Base-by-base conservation (phyloP, 371 early-diverging fungal genomes). In the Mucor plumbeus region DNA sequence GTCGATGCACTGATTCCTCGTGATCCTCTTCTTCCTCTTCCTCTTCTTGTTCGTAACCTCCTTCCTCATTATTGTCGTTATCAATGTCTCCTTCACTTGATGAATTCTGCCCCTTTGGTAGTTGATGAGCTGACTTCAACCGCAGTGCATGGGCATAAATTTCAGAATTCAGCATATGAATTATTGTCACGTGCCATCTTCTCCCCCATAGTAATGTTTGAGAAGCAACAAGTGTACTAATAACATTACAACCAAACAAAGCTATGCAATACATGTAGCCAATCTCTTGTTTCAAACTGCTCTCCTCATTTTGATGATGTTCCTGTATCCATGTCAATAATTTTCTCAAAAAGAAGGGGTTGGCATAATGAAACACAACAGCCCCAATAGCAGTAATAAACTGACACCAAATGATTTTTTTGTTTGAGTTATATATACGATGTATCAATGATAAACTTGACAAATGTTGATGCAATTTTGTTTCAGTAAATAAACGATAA, bases 141-240 rank as follows among this genome's bases (percentile, higher is more conserved):
- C 76, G 69, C 7, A 88, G 62, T 0, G 85, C 80, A 63, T 86
- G 85, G 6, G 84, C 85, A 69, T 84, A 86, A 13, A 85, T 83
- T 63, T 85, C 85, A 0, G 88, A 77, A 59, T 85, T 84, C 38
- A 88, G 71, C 77, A 86, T 82, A 34, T 85, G 82, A 41, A 76
- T 82, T 72, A 86, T 71, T 0, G 82, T 70, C 38, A 88, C 85
- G 68, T 86, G 85, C 78, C 86, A 85, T 50, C 83, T 70, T 71
- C 87, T 77, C 17, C 88, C 88, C 82, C 84, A 85, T 19, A 86
- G 70, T 21, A 88, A 70, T 58, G 86, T 86, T 40, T 86, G 88
- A 0, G 86, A 86, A n/a, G 85, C 85, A 8, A 83, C 75, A 34
- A 88, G 64, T 3, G 87, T 86, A 21, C 85, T 83, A 19, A 77